Percentiles rank a stretch among this genome's conserved stretches.
phyloP scores from a whole-genome alignment of 2,329 filamentous ascomycete genomes.

The Xylaria sp. region DNA sequence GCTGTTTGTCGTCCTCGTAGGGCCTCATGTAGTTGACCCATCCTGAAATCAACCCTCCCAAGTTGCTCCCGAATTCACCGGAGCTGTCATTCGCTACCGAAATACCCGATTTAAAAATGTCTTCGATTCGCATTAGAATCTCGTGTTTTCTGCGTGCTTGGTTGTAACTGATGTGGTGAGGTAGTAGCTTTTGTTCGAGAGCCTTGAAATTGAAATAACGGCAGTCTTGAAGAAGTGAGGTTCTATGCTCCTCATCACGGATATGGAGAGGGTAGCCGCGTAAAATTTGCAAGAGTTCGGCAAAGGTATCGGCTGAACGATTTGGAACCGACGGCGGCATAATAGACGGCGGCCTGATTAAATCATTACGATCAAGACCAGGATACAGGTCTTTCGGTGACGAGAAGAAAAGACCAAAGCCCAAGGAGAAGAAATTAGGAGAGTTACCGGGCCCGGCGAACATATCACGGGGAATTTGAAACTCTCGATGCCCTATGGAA shows the following conservation, averaged over 20 bases:
- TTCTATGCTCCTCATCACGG: constrained; percentile 78
- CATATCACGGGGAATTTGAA: constrained; percentile 89
- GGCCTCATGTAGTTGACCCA: constrained; percentile 86
- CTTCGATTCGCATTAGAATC: constrained; percentile 82
- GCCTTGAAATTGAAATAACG: constrained; percentile 94
- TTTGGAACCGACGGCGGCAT: constrained; percentile 83
- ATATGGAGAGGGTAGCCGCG: constrained; percentile 86
- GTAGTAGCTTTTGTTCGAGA: constrained; percentile 86
- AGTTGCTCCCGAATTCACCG: constrained; percentile 40
- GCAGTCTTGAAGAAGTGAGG: constrained; percentile 83
- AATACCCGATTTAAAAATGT: constrained; percentile 89
- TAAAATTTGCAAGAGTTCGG: constrained; percentile 82
- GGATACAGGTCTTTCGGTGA: constrained; percentile 85
- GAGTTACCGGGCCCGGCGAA: constrained; percentile 87
- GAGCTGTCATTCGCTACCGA: constrained; percentile 66
- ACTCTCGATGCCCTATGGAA: constrained; percentile 85
- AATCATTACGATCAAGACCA: constrained; percentile 79
- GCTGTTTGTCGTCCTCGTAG: constrained; percentile 79
- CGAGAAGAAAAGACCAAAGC: constrained; percentile 89
- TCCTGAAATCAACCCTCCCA: constrained; percentile 50
- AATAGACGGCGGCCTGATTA: constrained; percentile 89
- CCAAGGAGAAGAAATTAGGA: constrained; percentile 96
- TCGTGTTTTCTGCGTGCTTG: constrained; percentile 74
- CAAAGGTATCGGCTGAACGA: constrained; percentile 84
- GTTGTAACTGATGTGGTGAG: constrained; percentile 81